Percentiles rank a stretch among this genome's conserved stretches.
Evolutionary conservation across 2,329 filamentous ascomycete genomes (phyloP).

Genomic region (Proliferodiscus dingleyae): DNA sequence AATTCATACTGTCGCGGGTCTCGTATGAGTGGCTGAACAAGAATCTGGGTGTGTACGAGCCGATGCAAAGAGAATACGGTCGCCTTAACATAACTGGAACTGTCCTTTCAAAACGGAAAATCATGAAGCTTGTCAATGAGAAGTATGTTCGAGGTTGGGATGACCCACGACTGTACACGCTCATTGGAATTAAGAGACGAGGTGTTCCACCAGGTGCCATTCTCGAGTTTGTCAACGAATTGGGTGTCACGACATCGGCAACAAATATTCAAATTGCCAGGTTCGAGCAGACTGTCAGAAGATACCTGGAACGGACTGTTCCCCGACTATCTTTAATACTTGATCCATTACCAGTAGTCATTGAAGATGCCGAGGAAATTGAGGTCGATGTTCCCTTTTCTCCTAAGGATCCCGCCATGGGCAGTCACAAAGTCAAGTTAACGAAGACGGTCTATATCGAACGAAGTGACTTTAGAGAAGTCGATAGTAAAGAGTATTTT

Average conservation of each 20-base stretch:
- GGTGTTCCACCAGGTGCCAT: conserved; percentile 86
- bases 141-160: conserved; percentile 84
- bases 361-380: conserved; percentile 71
- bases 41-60: conserved; percentile 75
- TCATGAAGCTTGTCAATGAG: conserved; percentile 72
- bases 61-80: conserved; percentile 88
- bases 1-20: conserved; percentile 78
- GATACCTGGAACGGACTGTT: conserved; percentile 82
- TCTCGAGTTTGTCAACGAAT: conserved; percentile 82
- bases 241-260: conserved; percentile 80
- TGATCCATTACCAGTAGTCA: conserved; percentile 76
- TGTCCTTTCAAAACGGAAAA: conserved; percentile 80
- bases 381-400: conserved; percentile 73
- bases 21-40: conserved; percentile 91
- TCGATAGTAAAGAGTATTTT: conserved; percentile 70
- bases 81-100: conserved; percentile 78
- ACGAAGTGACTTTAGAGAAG: conserved; percentile 69
- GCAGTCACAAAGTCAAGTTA: conserved; percentile 56
- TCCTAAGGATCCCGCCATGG: conserved; percentile 69
- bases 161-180: conserved; percentile 82
- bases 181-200: conserved; percentile 76
- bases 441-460: conserved; percentile 84
- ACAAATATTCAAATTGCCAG: conserved; percentile 74
- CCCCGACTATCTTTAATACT: conserved; percentile 86
- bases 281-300: conserved; percentile 82